Evolutionary conservation across 179 eudicot species (phyloP), one percentile per base, ranked within the genome.

Genomic region (Patellifolia procumbens): DNA sequence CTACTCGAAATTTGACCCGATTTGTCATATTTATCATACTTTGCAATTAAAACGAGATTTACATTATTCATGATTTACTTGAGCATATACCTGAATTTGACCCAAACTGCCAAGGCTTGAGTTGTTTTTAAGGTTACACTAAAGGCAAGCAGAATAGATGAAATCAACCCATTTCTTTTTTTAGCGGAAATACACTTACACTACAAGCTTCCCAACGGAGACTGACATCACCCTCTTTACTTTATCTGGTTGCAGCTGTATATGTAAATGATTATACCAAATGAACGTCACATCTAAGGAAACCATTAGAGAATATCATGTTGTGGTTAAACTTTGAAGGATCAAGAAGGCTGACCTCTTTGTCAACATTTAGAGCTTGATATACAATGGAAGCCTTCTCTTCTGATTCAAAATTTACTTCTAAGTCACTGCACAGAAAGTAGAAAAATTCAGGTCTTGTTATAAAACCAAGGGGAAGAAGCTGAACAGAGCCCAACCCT

Each of bases 231-330:
- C 81, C 88, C 98, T 86, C 85, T 88, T 92, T 76, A 89, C 97
- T 74, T 94, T 94, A 80, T 92, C 96, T 17, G 96, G 97, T 73
- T 89, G 94, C 86, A 94, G 78, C 97, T 92, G 91, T 72, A 85
- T 74, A 74, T 35, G 28, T 72, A 85, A 76, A 74, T 35, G 28
- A 67, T 46, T 13, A 74, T 1, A 24, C 29, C 31, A 42, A 20
- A 58, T 64, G 31, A 75, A 56, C 56, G 9, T 22, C 46, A 31
- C 37, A 28, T 76, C 52, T 43, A 63, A 58, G 42, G 6, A 31
- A 45, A 76, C 13, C 74, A 53, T 29, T 61, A 55, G 52, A 35
- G 43, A 16, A 24, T 59, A 56, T 28, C 29, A n/a, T 19, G 29
- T 58, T 22, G 52, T 52, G 64, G 61, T 51, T n/a, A n/a, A n/a